Evolutionary conservation across 306 rosid species (phyloP), one percentile per base, ranked within the genome.

Genomic region (Pterocarpus macrocarpus): DNA sequence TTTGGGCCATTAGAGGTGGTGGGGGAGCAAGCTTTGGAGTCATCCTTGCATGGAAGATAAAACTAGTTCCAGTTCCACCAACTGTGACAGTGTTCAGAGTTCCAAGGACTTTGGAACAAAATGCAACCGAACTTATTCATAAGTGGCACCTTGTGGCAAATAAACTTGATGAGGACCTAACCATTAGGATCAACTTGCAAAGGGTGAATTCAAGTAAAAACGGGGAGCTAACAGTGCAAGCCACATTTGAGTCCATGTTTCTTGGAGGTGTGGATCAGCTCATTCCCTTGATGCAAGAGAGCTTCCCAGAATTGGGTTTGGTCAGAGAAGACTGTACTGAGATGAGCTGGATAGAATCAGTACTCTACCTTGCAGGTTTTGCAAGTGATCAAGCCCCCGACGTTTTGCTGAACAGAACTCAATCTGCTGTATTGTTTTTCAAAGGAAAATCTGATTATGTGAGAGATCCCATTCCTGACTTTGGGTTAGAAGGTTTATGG

Each of bases 1-100:
- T 90, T 75, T 92, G 93, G 97, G 96, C 96, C 4, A 89, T 91
- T 41, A 83, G 87, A 69, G 96, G 97, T 3, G 96, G 96, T 15
- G 92, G 94, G 0, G 94, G 91, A 22, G 89, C 87, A 4, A 88
- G 91, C 70, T 93, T 91, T 50, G 94, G 97, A 14, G 91, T 93
- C 5, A 64, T 91, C 1, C 15, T 88, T 4, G 59, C 92, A 3
- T 93, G 87, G 87, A 89, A 80, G 44, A 13, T 93, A 3, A 68
- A 70, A 57, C 45, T 91, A 49, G 92, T 93, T 59, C 30, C 84
- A 0, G 90, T 91, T 36, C 97, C 97, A n/a, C 71, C 84, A 33
- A 88, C 63, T 2, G 92, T 93, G 5, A 87, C 92, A 0, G 80
- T 85, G 8, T 93, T 93, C 69, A 71, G 81, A 3, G 83, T 88